These are phyloP conservation scores for Arthrinium phaeospermum DNA, from an alignment of 2,329 filamentous ascomycete species.

Conservation along the genomic window DNA sequence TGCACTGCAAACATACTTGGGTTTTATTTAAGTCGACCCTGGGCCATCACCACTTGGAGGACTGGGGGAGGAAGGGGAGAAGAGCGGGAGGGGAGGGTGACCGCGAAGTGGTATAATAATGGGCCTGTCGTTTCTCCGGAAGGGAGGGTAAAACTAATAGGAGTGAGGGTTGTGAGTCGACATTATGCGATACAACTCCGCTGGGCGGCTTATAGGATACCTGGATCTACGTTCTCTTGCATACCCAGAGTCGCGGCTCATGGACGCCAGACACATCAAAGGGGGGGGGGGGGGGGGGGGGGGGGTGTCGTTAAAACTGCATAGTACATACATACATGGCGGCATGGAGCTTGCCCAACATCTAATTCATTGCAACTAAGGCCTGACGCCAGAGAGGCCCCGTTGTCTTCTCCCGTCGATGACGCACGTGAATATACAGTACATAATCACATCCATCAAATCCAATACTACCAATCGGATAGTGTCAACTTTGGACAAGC, in stretches of 20 bases:
- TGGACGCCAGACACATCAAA: not conserved
- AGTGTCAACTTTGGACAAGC: not conserved
- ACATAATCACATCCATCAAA: not conserved
- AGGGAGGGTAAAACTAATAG: not conserved
- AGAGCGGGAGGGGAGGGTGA: not conserved
- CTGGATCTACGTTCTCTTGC: slow-evolving; percentile 3
- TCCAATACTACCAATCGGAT: too few species aligned
- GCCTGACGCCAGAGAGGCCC: not conserved
- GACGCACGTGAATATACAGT: not conserved
- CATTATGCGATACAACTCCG: not conserved
- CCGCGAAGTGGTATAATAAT: not conserved
- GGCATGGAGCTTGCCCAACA: not conserved
- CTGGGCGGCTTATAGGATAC: not conserved
- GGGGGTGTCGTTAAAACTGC: not conserved
- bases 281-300: not conserved
- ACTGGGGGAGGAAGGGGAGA: not conserved
- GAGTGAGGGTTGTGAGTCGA: not conserved
- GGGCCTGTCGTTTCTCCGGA: not conserved
- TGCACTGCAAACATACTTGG: slow-evolving; percentile 18
- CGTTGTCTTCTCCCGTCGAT: not conserved
- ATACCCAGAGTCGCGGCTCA: not conserved
- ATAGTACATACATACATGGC: slow-evolving; percentile 6
- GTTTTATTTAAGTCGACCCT: not conserved
- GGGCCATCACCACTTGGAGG: not conserved
- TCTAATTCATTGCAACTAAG: not conserved